These are phyloP conservation scores for Pestalotiopsis sp. DNA, from an alignment of 2,329 filamentous ascomycete species.

Conservation along the genomic window DNA sequence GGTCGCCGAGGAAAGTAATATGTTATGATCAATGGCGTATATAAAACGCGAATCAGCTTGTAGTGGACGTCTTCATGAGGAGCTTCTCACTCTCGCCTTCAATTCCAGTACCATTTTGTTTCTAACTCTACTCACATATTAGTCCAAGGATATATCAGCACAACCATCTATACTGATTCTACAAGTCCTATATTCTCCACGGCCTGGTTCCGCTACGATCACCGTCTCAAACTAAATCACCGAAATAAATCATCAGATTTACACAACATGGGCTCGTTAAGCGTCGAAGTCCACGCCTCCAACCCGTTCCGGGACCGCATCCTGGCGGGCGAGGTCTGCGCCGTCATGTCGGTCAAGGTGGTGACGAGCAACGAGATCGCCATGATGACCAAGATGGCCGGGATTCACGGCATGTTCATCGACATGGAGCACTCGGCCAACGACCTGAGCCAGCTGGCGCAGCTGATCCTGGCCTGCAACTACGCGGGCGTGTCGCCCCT, in stretches of 20 bases:
- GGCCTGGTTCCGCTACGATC: too few relatives aligned
- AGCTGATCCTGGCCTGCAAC: conserved; percentile 28
- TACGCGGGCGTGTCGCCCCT: conserved; percentile 33
- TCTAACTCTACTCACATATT: background rate
- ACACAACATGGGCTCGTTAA: background rate
- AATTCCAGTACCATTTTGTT: background rate
- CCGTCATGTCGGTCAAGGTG: conserved; percentile 16
- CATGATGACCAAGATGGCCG: conserved; percentile 30
- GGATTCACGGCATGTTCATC: conserved; percentile 37
- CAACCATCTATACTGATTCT: too few relatives aligned
- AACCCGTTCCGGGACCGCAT: background rate
- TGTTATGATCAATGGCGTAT: background rate
- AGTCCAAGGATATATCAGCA: too few relatives aligned
- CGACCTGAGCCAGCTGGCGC: conserved; percentile 27
- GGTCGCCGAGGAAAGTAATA: background rate
- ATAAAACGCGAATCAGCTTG: background rate
- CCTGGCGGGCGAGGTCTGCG: background rate
- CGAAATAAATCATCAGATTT: background rate
- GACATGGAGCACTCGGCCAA: conserved; percentile 38
- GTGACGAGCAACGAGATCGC: conserved; percentile 26
- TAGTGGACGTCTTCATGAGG: background rate
- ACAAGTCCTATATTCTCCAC: too few relatives aligned
- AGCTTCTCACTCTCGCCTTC: background rate
- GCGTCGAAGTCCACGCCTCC: background rate
- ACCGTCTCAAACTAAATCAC: background rate